Base-by-base conservation (phyloP, 2,329 filamentous ascomycete genomes). In the Pseudogymnoascus sp. region DNA sequence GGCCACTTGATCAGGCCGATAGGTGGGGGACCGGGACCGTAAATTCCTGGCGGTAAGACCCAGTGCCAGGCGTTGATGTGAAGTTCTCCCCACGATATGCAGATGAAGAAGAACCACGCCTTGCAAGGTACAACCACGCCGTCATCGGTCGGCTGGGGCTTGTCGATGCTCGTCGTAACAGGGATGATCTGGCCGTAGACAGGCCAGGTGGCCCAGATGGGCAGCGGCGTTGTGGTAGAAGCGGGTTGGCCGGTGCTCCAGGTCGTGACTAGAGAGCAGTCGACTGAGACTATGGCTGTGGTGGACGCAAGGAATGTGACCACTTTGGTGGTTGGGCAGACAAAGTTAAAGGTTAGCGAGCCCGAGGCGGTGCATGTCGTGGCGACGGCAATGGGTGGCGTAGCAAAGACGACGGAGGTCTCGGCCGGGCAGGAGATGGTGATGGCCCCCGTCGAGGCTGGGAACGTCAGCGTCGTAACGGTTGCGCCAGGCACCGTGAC, bases 101-200 rank as follows among this genome's bases (percentile, higher is more conserved):
- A 69, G 38, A 68, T 33, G 59, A 65, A 66, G 61, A 68, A 68
- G 60, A 68, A 68, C 67, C 67, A 66, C 6, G 63, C 26, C 11
- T 33, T 61, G 59, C 66, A 67, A 28, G 67, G 65, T 19, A 65
- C 62, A 16, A 50, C 22, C 6, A 66, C 66, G 24, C 65, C 66
- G 28, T 65, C 59, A 14, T 66, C 50, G 46, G 53, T 40, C 6
- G 65, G 65, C 53, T 67, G 38, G 4, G 66, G 66, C 16, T 65
- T 41, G 3, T 62, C 65, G 26, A 63, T 65, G 22, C 24, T 61
- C 35, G 10, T 61, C 63, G 41, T 35, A 38, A 38, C n/a, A 38
- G 37, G 37, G n/a, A 38, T 16, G n/a, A 38, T 38, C 14, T n/a
- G 14, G 37, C 37, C 37, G n/a, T 38, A 38, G 14, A 38, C 6